Base-by-base conservation (phyloP, 208 protist species). In the Acanthamoeba lenticulata region DNA sequence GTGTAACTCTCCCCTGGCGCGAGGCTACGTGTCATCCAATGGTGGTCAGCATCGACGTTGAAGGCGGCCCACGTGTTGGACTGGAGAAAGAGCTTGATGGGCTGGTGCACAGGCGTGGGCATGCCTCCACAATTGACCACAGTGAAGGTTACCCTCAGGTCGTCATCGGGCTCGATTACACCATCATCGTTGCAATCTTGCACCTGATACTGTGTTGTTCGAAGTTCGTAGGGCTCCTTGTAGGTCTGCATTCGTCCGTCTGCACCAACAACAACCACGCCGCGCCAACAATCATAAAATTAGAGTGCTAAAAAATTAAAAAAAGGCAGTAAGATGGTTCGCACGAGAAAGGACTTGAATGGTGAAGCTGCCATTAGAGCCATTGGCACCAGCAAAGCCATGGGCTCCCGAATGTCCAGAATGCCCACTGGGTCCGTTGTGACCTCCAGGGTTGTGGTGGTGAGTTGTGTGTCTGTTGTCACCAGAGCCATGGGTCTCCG, bases 101-200 rank as follows among this genome's bases (percentile, higher is more conserved):
- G 40, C 49, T 89, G 79, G 36, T 89, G 79, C 32, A 89, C 36
- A 42, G 79, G 79, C 44, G 79, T 65, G 42, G 79, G 79, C 79
- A 89, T 89, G 32, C 79, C 79, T 2, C 79, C 79, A 38, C 40
- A 42, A 42, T 89, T 89, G 7, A 42, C 57, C 42, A 89, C 47
- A 15, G 49, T 62, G 44, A 89, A 65, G n/a, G 38, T 89, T 15
- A 89, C 47, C 1, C n/a, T 15, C 42, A 89, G 29, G 17, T 89
- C 79, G 36, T 89, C 79, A 11, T 62, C 79, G 17, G 79, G 79
- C 79, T 89, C 79, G 49, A 89, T 89, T 34, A 89, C 57, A 11
- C 79, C 79, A 38, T 89, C 79, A 29, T 62, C 47, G 36, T 89
- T 89, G 79, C 57, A 89, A 17, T 89, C 79, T 21, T 52, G 27